Evolutionary conservation across 352 stramenopile species (phyloP).

Genomic region (Globisporangium iwayamae): DNA sequence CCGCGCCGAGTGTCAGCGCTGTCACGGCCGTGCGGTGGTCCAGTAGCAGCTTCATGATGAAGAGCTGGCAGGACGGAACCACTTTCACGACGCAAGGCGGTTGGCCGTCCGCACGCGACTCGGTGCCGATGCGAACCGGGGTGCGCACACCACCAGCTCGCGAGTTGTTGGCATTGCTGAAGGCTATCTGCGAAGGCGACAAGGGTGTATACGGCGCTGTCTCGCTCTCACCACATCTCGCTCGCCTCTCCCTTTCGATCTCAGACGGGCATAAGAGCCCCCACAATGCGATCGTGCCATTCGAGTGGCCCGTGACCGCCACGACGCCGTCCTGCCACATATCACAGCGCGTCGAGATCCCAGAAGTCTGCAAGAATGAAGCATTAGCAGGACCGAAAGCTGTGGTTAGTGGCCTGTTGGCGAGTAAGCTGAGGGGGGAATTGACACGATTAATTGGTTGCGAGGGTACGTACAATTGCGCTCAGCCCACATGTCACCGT

Average conservation of each 20-base stretch:
- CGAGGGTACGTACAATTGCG: conserved; percentile 38
- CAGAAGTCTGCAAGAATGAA: conserved; percentile 33
- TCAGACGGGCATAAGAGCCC: conserved; percentile 60
- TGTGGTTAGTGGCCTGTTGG: no score
- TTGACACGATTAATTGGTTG: no score
- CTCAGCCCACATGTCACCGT: conserved; percentile 39
- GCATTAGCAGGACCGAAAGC: neutral
- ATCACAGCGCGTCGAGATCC: conserved; percentile 67
- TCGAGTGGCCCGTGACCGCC: conserved; percentile 59
- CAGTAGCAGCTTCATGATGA: conserved; percentile 70
- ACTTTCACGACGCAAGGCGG: conserved; percentile 27
- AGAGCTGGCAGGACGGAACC: conserved; percentile 63
- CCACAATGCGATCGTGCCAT: conserved; percentile 74
- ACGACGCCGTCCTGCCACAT: conserved; percentile 70
- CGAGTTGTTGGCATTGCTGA: neutral
- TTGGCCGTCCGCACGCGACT: conserved; percentile 11
- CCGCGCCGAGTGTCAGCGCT: conserved; percentile 41
- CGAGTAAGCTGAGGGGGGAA: no score
- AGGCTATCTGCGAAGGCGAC: neutral
- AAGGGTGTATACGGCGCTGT: neutral
- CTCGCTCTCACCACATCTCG: conserved; percentile 4
- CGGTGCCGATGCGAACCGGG: conserved; percentile 15
- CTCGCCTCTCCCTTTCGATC: conserved; percentile 27
- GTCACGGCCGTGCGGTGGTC: conserved; percentile 65
- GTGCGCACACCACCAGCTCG: conserved; percentile 9